Base-by-base conservation (phyloP, 176 grass and related monocot genomes). In the Secale cereale region DNA sequence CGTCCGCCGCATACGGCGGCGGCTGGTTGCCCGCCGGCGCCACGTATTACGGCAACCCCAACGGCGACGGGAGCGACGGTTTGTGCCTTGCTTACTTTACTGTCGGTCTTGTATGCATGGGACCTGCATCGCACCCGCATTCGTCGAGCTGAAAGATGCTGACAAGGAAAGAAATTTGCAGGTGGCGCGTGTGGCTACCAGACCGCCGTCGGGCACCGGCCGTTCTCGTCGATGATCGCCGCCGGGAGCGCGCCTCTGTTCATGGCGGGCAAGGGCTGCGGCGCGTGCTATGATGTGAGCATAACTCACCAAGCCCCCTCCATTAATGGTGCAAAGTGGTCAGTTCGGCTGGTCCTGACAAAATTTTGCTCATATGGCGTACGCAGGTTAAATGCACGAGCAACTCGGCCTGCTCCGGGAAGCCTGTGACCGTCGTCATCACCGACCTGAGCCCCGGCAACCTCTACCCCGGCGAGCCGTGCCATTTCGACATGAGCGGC, bases 101-200 rank as follows among this genome's bases (percentile, higher is more conserved):
- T 54, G 23, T 54, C 54, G 11, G 19, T 32, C 75, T 15, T 85
- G 25, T 85, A 25, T 25, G 5, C 46, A 16, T 22, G 71, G 41
- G 29, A 50, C 26, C 11, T 69, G 9, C 35, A 20, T 11, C 59
- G 30, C 52, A 15, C 27, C 26, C 11, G 4, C 40, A 74, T 74
- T 74, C 70, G 25, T 74, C 39, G 20, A 37, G 6, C 29, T 45
- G 57, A 76, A 76, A 65, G 54, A 57, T 57, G 3, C 9, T 86
- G 72, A 22, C 5, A 39, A 43, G 33, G 62, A 11, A 35, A 69
- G 20, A 52, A 52, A 52, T n/a, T 8, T 32, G 77, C 90, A 98
- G 93, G 96, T 29, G 93, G 96, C 26, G 96, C 89, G 48, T 98
- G 96, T 39, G 96, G 96, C 26, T 98, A 95, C 63, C 78, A 86